Evolutionary conservation across 2,329 filamentous ascomycete genomes (phyloP), one percentile per base, ranked within the genome.

Genomic region (Helotiales sp.): DNA sequence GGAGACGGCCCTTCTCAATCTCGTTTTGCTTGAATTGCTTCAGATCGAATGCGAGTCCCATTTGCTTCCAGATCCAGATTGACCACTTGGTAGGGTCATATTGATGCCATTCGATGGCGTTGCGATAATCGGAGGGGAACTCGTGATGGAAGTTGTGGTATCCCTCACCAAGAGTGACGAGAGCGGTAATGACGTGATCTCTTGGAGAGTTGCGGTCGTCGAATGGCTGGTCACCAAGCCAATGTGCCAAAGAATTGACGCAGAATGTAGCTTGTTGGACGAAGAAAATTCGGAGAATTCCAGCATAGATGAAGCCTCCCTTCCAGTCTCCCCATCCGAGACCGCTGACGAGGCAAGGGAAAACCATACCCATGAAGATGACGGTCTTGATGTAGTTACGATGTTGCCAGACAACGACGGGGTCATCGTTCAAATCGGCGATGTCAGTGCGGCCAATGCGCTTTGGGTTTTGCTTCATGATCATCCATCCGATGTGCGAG

Each of bases 111-210:
- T 93, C 85, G 74, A 96, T 95, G 69, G 92, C 93, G 79, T 96
- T 96, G 78, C 93, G 92, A 87, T 96, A 96, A 80, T 96, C 93
- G 11, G 92, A 95, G 63, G 93, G 93, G 82, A 96, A 96, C 80
- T 96, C 93, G 85, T 96, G 93, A 82, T 96, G 93, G 86, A 96
- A 96, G 86, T 96, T 96, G 86, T 96, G 93, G 83, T 96, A 96
- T 32, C 93, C 93, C 82, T 94, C 93, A 58, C 93, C 93, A 24
- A 96, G 89, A 50, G 93, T 96, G 74, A 93, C 89, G 20, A 96
- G 82, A 52, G 93, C 93, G 47, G 93, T 96, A 80, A 96, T 88
- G 77, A 95, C 86, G 81, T 96, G 92, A 76, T 96, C 93, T 79
- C 93, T 90, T 71, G 93, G 93, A 69, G 91, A 93, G 87, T 96